These are phyloP conservation scores for Erodium maritimum DNA, from an alignment of 345 rosid species.

Conservation along the genomic window DNA sequence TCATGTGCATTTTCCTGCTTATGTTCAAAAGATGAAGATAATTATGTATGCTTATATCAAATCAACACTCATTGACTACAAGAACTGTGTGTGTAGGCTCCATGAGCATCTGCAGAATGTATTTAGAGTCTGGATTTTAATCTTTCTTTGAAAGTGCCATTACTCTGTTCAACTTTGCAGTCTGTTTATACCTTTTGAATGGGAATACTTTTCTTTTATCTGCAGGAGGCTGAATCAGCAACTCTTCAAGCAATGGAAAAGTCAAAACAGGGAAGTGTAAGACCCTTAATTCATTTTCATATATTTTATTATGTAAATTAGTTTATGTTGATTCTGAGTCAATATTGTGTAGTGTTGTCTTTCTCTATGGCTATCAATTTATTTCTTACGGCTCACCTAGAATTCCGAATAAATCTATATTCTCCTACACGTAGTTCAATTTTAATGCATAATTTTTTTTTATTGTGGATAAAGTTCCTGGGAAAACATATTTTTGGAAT, in stretches of 20 bases:
- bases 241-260: conserved; percentile 74
- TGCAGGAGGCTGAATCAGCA: conserved; percentile 87
- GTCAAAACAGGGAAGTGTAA: conserved; percentile 81
- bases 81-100: background rate
- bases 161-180: background rate
- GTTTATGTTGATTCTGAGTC: too few relatives aligned
- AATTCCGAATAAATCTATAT: background rate
- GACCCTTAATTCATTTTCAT: conserved; percentile 5
- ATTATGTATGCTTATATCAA: too few relatives aligned
- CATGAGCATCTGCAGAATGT: background rate
- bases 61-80: too few relatives aligned
- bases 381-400: background rate
- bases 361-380: background rate
- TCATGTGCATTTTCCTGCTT: background rate
- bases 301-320: background rate
- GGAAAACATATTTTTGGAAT: background rate
- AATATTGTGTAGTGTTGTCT: too few relatives aligned
- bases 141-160: background rate
- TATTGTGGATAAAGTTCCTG: background rate
- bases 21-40: too few relatives aligned
- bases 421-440: too few relatives aligned
- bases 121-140: background rate
- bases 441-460: too few relatives aligned
- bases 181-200: too few relatives aligned
- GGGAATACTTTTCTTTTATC: conserved; percentile 1